Evolutionary conservation across 257 asterid species (phyloP).

Genomic region (Solanum chaucha): DNA sequence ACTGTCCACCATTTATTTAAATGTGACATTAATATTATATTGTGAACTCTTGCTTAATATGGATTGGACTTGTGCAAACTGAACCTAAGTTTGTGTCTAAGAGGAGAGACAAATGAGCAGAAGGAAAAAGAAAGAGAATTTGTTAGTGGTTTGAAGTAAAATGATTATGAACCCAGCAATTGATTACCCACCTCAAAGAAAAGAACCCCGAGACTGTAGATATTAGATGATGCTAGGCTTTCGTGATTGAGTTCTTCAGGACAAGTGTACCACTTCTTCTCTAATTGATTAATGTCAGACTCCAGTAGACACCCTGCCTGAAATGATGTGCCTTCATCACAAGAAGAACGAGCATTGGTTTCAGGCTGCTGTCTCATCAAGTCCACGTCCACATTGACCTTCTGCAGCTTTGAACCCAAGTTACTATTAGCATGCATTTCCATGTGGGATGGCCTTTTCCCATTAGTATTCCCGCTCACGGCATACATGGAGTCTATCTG

Average conservation of each 20-base stretch:
- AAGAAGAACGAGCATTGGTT: background rate
- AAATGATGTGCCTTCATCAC: background rate
- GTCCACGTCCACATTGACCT: background rate
- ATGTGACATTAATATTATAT: background rate
- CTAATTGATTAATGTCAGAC: conserved; percentile 12
- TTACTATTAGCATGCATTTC: background rate
- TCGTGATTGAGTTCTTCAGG: conserved; percentile 12
- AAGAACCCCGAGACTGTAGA: conserved; percentile 36
- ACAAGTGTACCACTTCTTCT: conserved; percentile 35
- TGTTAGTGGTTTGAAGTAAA: background rate
- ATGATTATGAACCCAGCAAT: background rate
- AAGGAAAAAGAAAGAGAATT: background rate
- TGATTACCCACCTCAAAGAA: conserved; percentile 33
- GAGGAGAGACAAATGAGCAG: background rate
- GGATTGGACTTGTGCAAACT: background rate
- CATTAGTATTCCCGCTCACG: background rate
- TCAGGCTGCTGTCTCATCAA: background rate
- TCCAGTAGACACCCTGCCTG: background rate
- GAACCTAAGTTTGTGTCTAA: background rate
- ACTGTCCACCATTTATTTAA: background rate
- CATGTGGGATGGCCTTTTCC: conserved; percentile 15
- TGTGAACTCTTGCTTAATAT: background rate
- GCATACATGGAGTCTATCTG: background rate
- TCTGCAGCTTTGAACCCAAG: conserved; percentile 12
- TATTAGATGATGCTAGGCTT: conserved; percentile 22